Conservation (phyloP, 805 yeast species). For the Candida ortonii region DNA sequence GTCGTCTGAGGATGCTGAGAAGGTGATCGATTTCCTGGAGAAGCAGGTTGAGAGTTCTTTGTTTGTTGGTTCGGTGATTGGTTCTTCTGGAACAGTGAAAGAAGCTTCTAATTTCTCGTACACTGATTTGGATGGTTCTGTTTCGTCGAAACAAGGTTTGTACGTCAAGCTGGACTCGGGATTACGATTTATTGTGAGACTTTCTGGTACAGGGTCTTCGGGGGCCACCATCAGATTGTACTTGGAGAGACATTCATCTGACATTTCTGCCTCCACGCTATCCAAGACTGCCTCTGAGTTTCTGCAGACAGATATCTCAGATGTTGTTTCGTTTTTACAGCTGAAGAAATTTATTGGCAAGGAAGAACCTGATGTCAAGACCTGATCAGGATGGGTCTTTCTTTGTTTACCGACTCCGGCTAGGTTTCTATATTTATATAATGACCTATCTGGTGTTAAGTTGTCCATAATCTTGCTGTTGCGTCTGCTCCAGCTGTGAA, state of each 20-base stretch:
- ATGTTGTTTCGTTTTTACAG: constrained; percentile 65
- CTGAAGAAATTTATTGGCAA: constrained; percentile 75
- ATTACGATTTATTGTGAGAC: constrained; percentile 79
- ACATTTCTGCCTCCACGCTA: constrained; percentile 44
- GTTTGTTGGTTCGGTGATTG: constrained; percentile 52
- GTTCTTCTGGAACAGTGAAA: constrained; percentile 48
- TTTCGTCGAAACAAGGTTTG: constrained; percentile 84
- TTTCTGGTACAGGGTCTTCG: constrained; percentile 96
- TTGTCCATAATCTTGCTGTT: constrained; percentile 94
- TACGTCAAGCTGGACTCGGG: constrained; percentile 80
- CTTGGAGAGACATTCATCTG: constrained; percentile 76
- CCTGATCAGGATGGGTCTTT: constrained; percentile 38
- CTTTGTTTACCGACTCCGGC: neutral
- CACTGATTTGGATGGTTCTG: constrained; percentile 92
- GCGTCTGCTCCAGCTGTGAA: constrained; percentile 97
- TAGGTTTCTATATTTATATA: neutral
- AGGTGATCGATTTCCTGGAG: constrained; percentile 56
- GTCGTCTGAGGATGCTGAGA: constrained; percentile 66
- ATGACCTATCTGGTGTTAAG: constrained; percentile 36
- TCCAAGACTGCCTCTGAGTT: constrained; percentile 59
- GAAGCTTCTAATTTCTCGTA: constrained; percentile 89
- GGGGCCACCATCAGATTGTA: constrained; percentile 96
- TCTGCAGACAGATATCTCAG: constrained; percentile 57
- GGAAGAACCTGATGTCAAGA: constrained; percentile 84
- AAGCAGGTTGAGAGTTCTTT: constrained; percentile 32